Base-by-base conservation (phyloP, 169 alveolate species). In the Plasmodium gonderi region DNA sequence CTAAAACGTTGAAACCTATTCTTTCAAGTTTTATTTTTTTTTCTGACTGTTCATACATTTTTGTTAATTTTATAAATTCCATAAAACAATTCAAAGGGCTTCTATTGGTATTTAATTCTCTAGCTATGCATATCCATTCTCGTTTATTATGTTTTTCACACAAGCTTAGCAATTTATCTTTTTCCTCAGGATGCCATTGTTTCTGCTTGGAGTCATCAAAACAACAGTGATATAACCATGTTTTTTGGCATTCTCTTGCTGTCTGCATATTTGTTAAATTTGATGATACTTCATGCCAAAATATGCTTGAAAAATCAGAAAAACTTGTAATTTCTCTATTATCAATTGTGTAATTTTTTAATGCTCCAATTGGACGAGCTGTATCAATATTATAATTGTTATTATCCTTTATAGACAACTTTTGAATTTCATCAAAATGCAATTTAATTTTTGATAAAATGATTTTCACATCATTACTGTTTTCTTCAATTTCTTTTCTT, bases 1-100 rank as follows among this genome's bases (percentile, higher is more conserved):
- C 94, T 36, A 90, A 29, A 54, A 42, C 83, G 64, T 90, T 90
- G 74, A 90, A 90, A 20, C 83, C 94, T 64, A 90, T 77, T 90
- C 94, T 90, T 64, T 90, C 90, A 0, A 78, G 29, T 90, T 23
- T 90, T 3, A 29, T 33, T 31, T 64, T 90, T 44, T 78, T 80
- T 29, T 65, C 42, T 31, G n/a, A 0, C 8, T 23, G 20, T 20
- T 78, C 90, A 77, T 90, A 78, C 47, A 90, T 33, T 90, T 90
- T 90, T 26, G 51, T 90, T 67, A 90, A n/a, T 51, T 65, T 90
- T 44, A 90, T 42, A 77, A 77, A 90, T 78, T 90, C 65, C 40
- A 77, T 75, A 42, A 90, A 90, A 78, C 94, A 90, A 8, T 65
- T 44, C 14, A 90, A 38, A 8, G 94, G 94, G 23, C 94, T 90